These are phyloP conservation scores for Actinomucor elegans DNA, from an alignment of 371 early-diverging fungal species.

Conservation along the genomic window DNA sequence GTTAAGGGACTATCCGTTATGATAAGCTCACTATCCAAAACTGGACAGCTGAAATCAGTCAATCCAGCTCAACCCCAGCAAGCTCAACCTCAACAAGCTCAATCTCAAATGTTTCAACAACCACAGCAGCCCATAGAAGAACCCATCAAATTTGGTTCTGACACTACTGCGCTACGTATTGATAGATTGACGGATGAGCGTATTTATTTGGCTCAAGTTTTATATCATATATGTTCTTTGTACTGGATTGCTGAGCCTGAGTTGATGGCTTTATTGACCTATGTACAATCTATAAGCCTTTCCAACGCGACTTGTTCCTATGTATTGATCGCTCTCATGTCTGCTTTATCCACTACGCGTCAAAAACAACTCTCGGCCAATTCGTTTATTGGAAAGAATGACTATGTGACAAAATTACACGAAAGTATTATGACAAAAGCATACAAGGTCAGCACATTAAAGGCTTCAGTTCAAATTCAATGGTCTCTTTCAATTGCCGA, in stretches of 20 bases:
- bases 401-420: conserved; percentile 13
- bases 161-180: conserved; percentile 5
- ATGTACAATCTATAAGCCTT: conserved; percentile 8
- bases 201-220: conserved; percentile 15
- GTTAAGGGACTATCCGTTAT: not conserved
- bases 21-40: conserved; percentile 20
- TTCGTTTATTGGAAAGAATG: not conserved
- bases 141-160: not conserved
- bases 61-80: not conserved
- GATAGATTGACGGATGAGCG: conserved; percentile 19
- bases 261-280: conserved; percentile 3
- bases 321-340: conserved; percentile 11
- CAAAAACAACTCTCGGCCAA: not conserved
- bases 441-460: conserved; percentile 15
- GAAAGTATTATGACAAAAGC: conserved; percentile 2
- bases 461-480: conserved; percentile 11
- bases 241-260: conserved; percentile 21
- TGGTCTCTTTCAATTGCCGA: conserved; percentile 3
- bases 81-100: not conserved
- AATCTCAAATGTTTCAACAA: not conserved
- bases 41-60: not conserved
- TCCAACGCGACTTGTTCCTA: conserved; percentile 17
- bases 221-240: conserved; percentile 20
- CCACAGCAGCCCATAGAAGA: not conserved
- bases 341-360: conserved; percentile 8